Base-by-base conservation (phyloP, 2,329 filamentous ascomycete genomes). In the Myriangium duriaei region DNA sequence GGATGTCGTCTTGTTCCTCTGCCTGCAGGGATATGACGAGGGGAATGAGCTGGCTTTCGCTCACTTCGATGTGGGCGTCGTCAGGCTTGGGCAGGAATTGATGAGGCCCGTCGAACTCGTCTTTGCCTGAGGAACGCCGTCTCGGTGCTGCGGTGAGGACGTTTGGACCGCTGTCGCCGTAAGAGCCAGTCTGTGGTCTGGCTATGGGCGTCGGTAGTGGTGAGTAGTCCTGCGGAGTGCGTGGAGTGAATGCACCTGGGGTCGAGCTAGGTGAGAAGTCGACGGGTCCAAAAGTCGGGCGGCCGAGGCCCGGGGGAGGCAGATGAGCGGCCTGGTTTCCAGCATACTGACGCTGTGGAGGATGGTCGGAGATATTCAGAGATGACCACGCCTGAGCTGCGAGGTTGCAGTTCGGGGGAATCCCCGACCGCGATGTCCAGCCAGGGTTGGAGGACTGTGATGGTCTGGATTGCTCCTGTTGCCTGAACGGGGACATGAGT, bases 41-140 rank as follows among this genome's bases (percentile, higher is more conserved):
- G 57, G 82, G 78, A 13, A 83, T 83, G 35, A 92, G 69, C 53
- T 88, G 81, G 47, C 80, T 74, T 56, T 87, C 82, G 61, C 85
- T 80, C 58, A 78, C 71, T 45, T 81, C 79, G 48, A 85, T 71
- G 50, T 79, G 76, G 46, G 79, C 75, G 39, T 77, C 69, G 14
- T 78, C 69, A 28, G 82, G 83, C 32, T 76, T 73, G 46, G 82
- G 76, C 47, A 92, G 67, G 48, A 86, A 79, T 57, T 92, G 84
- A 49, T 86, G 81, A 6, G 84, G 83, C 2, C 84, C 84, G 60
- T 91, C 84, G 60, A 92, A 92, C 60, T 91, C 84, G 65, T 92
- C 84, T 43, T 84, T 72, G 62, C 87, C 87, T 30, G 80, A 83
- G 16, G 81, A 76, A 18, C 80, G 72, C 49, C 81, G 71, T 53